Evolutionary conservation across 306 rosid genomes (phyloP), one percentile per base, ranked within the genome.

Genomic region (Biancaea sappan): DNA sequence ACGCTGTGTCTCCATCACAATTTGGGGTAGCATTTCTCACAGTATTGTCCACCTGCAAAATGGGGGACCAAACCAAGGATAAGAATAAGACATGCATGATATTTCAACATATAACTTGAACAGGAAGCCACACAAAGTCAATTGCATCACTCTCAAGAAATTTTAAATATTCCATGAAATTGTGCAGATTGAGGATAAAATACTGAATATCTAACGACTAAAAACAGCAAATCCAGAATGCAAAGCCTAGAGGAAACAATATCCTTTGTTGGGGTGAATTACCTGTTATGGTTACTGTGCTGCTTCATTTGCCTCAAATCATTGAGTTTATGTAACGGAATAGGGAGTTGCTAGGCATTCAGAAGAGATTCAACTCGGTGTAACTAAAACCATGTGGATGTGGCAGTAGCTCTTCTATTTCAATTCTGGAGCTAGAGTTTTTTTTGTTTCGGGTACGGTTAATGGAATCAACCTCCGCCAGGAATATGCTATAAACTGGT

Each of bases 381-480:
- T 87, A 92, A 61, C 84, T 76, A 46, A 81, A 80, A 62, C 93
- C 80, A 50, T 84, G 77, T 9, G 86, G 72, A 44, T 86, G 85
- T 4, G 97, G 97, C 85, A 89, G 69, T 58, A 95, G 75, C 89
- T 89, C 94, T 84, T 89, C 94, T 19, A 89, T 88, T 77, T 87
- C 94, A 18, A 89, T 77, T 73, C 94, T 82, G 31, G 68, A 88
- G 74, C 98, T 95, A 72, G 86, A 86, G 83, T 96, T 88, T 80
- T 85, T 95, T 75, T 79, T 95, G 3, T 81, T 92, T 62, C 94
- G 85, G 82, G 77, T 80, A 14, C 88, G 91, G 76, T 85, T 90
- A 69, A 88, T 44, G 59, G 93, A 88, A 82, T 90, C 96, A 4
- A 92, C 93, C 83, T 92, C 97, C 18, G 92, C 98, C 76, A 82